Conservation (phyloP, 805 yeast genomes). For the Monosporozyma unispora region DNA sequence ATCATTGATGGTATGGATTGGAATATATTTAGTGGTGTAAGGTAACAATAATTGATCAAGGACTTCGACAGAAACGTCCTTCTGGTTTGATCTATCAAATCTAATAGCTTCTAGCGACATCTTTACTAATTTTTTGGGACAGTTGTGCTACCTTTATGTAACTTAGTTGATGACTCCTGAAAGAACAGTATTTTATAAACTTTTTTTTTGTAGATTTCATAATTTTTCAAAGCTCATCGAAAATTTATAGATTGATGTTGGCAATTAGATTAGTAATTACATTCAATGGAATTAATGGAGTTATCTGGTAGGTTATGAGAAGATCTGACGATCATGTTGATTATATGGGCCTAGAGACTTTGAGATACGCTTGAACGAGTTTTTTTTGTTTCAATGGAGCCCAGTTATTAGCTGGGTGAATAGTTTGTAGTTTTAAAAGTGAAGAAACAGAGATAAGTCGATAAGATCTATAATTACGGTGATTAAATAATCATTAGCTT, state of each 20-base stretch:
- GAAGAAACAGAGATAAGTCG: too few relatives aligned
- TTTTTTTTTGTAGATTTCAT: neutral
- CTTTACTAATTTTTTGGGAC: too few relatives aligned
- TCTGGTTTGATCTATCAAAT: slow-evolving; percentile 37
- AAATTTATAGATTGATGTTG: neutral
- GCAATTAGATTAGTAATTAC: neutral
- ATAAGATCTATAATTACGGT: too few relatives aligned
- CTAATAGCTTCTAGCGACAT: slow-evolving; percentile 57
- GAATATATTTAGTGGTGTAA: slow-evolving; percentile 60
- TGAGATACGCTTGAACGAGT: too few relatives aligned
- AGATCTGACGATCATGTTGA: neutral
- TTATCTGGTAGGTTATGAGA: neutral
- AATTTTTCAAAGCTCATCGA: neutral
- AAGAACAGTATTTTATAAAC: neutral
- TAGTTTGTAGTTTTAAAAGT: too few relatives aligned
- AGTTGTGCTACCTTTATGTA: neutral
- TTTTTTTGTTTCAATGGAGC: too few relatives aligned
- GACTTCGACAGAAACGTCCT: slow-evolving; percentile 41
- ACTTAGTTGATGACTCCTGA: too few relatives aligned
- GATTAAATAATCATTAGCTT: too few relatives aligned
- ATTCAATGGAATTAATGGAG: neutral
- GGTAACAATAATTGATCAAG: slow-evolving; percentile 82
- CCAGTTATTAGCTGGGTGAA: too few relatives aligned
- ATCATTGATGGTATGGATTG: slow-evolving; percentile 54
- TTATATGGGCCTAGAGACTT: too few relatives aligned